Percentiles rank a stretch among this genome's conserved stretches.
These are phyloP conservation scores for Phytophthora capsici DNA, from an alignment of 352 stramenopile species.

Conservation along the genomic window DNA sequence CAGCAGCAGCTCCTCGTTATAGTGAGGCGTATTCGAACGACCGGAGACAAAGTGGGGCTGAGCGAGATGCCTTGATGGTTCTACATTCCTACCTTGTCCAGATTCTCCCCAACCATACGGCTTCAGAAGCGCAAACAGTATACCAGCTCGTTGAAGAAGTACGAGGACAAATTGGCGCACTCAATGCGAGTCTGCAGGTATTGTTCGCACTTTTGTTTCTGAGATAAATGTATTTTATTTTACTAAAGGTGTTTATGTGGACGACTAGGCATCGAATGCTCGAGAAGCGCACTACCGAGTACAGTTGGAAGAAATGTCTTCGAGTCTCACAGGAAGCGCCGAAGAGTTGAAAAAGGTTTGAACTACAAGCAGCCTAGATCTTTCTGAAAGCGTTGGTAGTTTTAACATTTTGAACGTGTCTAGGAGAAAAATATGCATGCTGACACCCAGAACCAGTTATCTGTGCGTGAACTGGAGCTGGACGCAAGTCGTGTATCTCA, in stretches of 20 bases:
- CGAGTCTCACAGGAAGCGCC: constrained; percentile 11
- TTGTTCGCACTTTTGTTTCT: not conserved
- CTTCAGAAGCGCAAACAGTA: constrained; percentile 33
- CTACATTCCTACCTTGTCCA: constrained; percentile 38
- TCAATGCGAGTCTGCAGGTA: constrained; percentile 42
- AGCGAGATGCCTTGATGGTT: constrained; percentile 33
- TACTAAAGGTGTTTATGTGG: not conserved
- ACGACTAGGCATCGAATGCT: constrained; percentile 24
- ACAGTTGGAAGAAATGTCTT: constrained; percentile 31
- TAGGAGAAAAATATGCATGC: constrained; percentile 35
- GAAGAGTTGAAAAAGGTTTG: constrained; percentile 38
- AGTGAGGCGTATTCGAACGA: constrained; percentile 7
- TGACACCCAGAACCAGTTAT: constrained; percentile 33
- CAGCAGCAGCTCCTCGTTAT: constrained; percentile 13
- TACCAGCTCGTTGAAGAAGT: constrained; percentile 41
- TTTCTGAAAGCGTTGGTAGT: not conserved
- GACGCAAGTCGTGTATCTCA: constrained; percentile 41
- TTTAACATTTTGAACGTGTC: constrained; percentile 1
- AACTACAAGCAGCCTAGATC: not conserved
- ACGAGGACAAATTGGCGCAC: constrained; percentile 25
- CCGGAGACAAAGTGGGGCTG: constrained; percentile 9
- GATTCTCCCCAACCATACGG: constrained; percentile 21
- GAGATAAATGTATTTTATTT: too few species aligned
- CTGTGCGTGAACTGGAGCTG: constrained; percentile 46
- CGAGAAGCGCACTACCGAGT: constrained; percentile 30